phyloP scores from a whole-genome alignment of 163 green algal genomes.

The Scenedesmus sp. region DNA sequence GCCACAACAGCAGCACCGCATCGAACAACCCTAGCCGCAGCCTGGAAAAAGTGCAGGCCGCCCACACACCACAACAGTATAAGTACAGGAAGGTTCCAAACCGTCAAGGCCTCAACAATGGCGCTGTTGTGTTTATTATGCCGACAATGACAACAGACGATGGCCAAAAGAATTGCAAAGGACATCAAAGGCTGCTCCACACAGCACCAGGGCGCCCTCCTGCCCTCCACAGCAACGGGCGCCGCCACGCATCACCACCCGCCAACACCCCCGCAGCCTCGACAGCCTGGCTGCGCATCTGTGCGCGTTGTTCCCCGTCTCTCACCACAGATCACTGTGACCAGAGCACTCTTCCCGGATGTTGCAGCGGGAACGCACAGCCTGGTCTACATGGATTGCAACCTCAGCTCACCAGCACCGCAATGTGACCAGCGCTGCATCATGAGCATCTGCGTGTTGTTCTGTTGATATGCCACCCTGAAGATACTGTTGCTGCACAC shows the following conservation, averaged over 20 bases:
- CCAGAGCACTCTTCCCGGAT: conserved; percentile 18
- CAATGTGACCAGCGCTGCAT: neutral
- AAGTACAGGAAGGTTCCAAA: conserved; percentile 10
- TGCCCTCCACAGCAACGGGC: conserved; percentile 6
- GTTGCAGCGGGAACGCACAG: conserved; percentile 38
- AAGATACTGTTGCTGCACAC: neutral
- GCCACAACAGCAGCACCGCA: neutral
- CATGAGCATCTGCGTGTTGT: neutral
- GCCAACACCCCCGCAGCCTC: neutral
- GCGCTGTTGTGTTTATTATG: conserved; percentile 4
- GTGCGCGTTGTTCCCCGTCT: neutral
- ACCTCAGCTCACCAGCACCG: neutral
- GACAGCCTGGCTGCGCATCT: conserved; percentile 8
- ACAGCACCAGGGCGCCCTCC: conserved; percentile 9
- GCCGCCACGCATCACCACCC: neutral
- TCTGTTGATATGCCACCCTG: neutral
- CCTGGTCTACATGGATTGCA: neutral
- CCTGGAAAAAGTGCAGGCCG: neutral
- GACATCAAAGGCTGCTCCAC: neutral
- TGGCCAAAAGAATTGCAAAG: conserved; percentile 21
- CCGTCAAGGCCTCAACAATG: conserved; percentile 13
- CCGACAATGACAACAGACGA: neutral
- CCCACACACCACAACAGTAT: neutral
- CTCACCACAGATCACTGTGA: neutral
- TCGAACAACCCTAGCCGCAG: neutral